Evolutionary conservation across 805 yeast genomes (phyloP).

Genomic region (Tetrapisispora arboricola): DNA sequence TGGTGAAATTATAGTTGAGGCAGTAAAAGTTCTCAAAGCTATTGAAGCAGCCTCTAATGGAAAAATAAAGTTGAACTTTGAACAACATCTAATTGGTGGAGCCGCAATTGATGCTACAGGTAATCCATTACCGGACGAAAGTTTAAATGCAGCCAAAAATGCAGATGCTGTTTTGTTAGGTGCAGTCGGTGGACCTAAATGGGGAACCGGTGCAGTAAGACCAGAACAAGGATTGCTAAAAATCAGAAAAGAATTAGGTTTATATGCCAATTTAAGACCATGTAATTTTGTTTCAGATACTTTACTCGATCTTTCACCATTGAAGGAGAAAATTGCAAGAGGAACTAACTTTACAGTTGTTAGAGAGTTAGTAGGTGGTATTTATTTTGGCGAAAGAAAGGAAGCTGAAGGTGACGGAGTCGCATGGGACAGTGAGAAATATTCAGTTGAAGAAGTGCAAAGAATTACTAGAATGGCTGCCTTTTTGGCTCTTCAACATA

Average conservation of each 20-base stretch:
- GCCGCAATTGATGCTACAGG: constrained; percentile 98
- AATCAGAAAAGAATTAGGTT: constrained; percentile 86
- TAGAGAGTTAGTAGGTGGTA: constrained; percentile 96
- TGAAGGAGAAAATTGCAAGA: constrained; percentile 70
- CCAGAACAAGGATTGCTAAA: constrained; percentile 95
- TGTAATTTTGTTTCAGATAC: constrained; percentile 86
- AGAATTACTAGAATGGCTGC: constrained; percentile 98
- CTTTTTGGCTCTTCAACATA: constrained; percentile 82
- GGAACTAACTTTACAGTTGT: constrained; percentile 92
- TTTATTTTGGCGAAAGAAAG: constrained; percentile 90
- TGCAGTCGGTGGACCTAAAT: constrained; percentile 98
- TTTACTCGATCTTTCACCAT: constrained; percentile 76
- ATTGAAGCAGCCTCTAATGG: constrained; percentile 39
- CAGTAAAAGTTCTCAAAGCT: constrained; percentile 81
- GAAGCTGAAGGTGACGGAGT: constrained; percentile 83
- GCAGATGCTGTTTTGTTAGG: constrained; percentile 96
- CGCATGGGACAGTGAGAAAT: constrained; percentile 91
- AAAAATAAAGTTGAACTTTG: constrained; percentile 56
- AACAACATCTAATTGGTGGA: constrained; percentile 88
- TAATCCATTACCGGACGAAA: constrained; percentile 74
- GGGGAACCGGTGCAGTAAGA: constrained; percentile 95
- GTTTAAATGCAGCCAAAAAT: constrained; percentile 70
- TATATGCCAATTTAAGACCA: constrained; percentile 95
- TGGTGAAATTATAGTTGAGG: constrained; percentile 79
- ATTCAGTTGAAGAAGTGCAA: constrained; percentile 84